Conservation (phyloP, 805 yeast genomes). For the Metschnikowia lunata region DNA sequence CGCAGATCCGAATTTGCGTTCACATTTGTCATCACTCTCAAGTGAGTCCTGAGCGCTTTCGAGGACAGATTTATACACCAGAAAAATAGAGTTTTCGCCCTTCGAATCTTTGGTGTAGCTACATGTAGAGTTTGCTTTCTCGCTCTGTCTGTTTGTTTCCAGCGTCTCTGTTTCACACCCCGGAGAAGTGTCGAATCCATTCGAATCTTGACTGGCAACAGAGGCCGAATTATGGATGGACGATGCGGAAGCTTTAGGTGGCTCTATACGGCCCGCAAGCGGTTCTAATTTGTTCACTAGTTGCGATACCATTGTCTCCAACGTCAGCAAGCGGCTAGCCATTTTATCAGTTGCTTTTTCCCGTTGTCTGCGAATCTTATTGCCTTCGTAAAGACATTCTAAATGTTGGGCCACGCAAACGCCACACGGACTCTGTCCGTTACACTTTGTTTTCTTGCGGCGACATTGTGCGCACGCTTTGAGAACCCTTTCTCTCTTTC, state of each 20-base stretch:
- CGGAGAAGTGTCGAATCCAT: not conserved
- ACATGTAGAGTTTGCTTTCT: not conserved
- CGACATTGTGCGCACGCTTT: constrained; percentile 18
- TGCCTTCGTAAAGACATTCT: constrained; percentile 12
- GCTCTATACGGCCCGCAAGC: not conserved
- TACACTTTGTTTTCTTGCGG: constrained; percentile 14
- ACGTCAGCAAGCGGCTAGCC: constrained; percentile 1
- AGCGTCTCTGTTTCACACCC: not conserved
- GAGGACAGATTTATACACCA: constrained; percentile 11
- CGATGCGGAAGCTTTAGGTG: not conserved
- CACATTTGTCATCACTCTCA: not conserved
- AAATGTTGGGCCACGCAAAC: constrained; percentile 8
- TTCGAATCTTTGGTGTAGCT: no score
- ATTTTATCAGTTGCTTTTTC: not conserved
- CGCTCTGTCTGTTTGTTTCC: not conserved
- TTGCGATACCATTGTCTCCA: constrained; percentile 3
- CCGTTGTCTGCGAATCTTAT: constrained; percentile 7
- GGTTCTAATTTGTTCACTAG: constrained; percentile 6
- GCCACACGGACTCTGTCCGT: constrained; percentile 11
- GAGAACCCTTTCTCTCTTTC: constrained; percentile 10
- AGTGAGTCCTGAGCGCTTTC: constrained; percentile 3
- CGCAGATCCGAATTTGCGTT: not conserved
- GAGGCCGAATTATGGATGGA: not conserved
- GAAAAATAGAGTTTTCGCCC: constrained; percentile 3
- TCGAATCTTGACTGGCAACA: not conserved